Evolutionary conservation across 805 yeast genomes (phyloP).

Genomic region (Hanseniaspora lachancei): DNA sequence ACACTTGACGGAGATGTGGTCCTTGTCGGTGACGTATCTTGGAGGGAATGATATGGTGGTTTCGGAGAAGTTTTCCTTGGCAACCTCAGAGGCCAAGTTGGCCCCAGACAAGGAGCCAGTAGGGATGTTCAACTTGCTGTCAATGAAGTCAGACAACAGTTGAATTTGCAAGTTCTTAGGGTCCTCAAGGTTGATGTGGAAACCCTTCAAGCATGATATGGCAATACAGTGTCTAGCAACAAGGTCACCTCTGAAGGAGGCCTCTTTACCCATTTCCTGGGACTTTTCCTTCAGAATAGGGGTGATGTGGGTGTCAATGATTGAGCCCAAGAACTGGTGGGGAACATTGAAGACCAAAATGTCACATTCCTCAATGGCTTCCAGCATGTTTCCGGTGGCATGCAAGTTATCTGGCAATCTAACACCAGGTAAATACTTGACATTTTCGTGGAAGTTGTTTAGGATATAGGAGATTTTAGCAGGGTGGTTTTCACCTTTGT

Average conservation of each 20-base stretch:
- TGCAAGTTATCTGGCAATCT: slow-evolving; percentile 71
- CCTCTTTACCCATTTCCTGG: neutral
- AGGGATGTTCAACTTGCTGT: slow-evolving; percentile 67
- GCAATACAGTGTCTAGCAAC: slow-evolving; percentile 65
- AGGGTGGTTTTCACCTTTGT: slow-evolving; percentile 37
- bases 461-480: slow-evolving; percentile 74
- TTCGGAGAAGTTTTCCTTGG: slow-evolving; percentile 90
- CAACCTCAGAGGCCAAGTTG: slow-evolving; percentile 93
- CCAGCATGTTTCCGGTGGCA: slow-evolving; percentile 74
- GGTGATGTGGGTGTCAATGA: slow-evolving; percentile 30
- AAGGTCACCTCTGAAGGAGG: slow-evolving; percentile 8
- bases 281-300: slow-evolving; percentile 9
- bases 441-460: slow-evolving; percentile 83
- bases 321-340: slow-evolving; percentile 79
- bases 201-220: slow-evolving; percentile 89
- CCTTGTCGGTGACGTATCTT: slow-evolving; percentile 48
- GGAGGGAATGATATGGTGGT: slow-evolving; percentile 77
- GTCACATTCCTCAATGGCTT: slow-evolving; percentile 70
- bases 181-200: slow-evolving; percentile 33
- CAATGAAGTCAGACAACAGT: slow-evolving; percentile 64
- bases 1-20: slow-evolving; percentile 17
- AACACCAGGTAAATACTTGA: slow-evolving; percentile 83
- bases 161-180: slow-evolving; percentile 76
- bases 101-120: slow-evolving; percentile 98
- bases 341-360: slow-evolving; percentile 88